Evolutionary conservation across 129 eudicot genomes (phyloP).

Genomic region (Flaveria bidentis): DNA sequence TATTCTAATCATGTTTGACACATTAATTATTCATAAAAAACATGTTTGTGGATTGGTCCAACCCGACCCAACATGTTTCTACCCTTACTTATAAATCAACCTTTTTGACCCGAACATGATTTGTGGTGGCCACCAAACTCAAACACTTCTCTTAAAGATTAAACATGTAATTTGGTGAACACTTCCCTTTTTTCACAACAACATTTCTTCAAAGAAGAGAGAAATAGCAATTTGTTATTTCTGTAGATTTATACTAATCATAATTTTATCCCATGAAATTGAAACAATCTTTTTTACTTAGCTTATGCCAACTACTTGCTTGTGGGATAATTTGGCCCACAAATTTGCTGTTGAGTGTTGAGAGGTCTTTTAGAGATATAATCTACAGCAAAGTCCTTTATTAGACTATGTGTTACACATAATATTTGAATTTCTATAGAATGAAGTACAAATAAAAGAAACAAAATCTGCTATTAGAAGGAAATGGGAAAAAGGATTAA

Average conservation of each 20-base stretch:
- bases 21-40: neutral
- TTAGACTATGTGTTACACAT: neutral
- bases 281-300: neutral
- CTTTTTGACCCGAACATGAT: neutral
- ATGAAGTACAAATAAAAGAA: neutral
- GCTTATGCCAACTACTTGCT: slow-evolving; percentile 12
- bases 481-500: slow-evolving; percentile 3
- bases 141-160: neutral
- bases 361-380: slow-evolving; percentile 1
- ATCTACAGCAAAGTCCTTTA: neutral
- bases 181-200: neutral
- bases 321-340: slow-evolving; percentile 14
- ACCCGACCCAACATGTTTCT: neutral
- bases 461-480: neutral
- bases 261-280: neutral
- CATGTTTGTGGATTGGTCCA: neutral
- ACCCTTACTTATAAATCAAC: neutral
- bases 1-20: neutral
- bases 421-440: neutral
- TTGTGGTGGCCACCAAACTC: neutral
- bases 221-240: slow-evolving; percentile 1
- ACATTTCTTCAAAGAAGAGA: neutral
- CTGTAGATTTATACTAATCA: neutral
- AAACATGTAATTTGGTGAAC: neutral
- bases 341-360: slow-evolving; percentile 3